A percentile compares a stretch with the other conserved stretches of the same genome.
These are phyloP conservation scores for Echinochloa phyllopogon DNA, from an alignment of 176 grass and related monocot species.

Conservation along the genomic window DNA sequence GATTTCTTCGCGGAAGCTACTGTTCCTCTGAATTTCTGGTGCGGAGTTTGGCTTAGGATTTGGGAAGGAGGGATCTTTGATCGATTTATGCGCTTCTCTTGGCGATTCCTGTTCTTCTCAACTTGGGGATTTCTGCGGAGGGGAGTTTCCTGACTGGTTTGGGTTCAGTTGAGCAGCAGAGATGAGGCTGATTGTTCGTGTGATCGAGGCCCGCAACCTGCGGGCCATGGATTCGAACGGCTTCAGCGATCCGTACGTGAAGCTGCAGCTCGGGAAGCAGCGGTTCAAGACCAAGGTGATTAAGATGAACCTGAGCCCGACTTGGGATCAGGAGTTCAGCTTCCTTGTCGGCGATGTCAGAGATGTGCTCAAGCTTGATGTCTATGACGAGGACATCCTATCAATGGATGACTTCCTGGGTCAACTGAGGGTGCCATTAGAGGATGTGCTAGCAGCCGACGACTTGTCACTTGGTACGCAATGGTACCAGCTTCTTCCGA, in stretches of 20 bases:
- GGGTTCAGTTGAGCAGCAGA: conserved; percentile 20
- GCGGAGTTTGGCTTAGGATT: conserved; percentile 16
- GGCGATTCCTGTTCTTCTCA: neutral
- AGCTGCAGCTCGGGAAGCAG: conserved; percentile 75
- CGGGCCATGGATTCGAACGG: conserved; percentile 79
- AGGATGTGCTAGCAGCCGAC: conserved; percentile 60
- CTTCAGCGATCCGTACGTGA: conserved; percentile 81
- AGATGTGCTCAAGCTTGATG: conserved; percentile 71
- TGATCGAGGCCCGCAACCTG: conserved; percentile 79
- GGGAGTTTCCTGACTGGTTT: neutral
- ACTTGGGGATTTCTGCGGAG: conserved; percentile 23
- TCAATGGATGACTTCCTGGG: conserved; percentile 85
- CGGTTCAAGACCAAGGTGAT: conserved; percentile 80
- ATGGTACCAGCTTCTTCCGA: conserved; percentile 84
- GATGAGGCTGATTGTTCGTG: conserved; percentile 80
- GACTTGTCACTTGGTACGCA: conserved; percentile 56
- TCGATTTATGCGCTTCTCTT: conserved; percentile 18
- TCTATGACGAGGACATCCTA: conserved; percentile 78
- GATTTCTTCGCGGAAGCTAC: conserved; percentile 2
- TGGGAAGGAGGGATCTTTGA: conserved; percentile 19
- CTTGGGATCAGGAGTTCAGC: conserved; percentile 90
- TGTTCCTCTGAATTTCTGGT: conserved; percentile 28
- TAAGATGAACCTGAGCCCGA: conserved; percentile 88
- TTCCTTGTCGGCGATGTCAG: conserved; percentile 64
- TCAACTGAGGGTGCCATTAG: conserved; percentile 66